These are phyloP conservation scores for Iberis amara DNA, from an alignment of 441 rosid genomes.

Conservation along the genomic window DNA sequence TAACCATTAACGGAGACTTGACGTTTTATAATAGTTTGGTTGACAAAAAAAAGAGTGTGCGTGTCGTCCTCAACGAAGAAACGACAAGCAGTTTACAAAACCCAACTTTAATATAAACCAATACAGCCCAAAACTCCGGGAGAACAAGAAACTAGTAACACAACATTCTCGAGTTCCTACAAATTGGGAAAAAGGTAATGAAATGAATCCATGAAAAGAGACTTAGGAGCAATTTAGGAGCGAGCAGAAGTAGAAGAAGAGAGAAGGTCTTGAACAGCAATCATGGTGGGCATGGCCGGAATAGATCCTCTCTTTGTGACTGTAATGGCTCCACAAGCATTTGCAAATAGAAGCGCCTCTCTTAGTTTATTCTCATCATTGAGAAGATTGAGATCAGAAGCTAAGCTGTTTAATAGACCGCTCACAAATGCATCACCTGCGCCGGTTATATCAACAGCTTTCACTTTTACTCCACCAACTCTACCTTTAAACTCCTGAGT, in stretches of 20 bases:
- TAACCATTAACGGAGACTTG: no score
- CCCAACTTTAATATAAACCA: constrained; percentile 5
- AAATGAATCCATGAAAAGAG: not conserved
- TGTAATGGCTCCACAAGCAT: constrained; percentile 78
- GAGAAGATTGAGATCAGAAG: constrained; percentile 49
- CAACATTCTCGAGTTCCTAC: constrained; percentile 31
- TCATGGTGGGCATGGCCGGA: constrained; percentile 75
- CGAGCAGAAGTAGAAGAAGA: constrained; percentile 29
- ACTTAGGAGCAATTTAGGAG: constrained; percentile 20
- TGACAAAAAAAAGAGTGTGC: no score
- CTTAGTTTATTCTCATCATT: constrained; percentile 73
- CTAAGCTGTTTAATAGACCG: constrained; percentile 69
- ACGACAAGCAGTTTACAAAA: constrained; percentile 16
- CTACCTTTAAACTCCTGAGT: constrained; percentile 86
- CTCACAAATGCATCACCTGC: constrained; percentile 96
- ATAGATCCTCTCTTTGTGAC: constrained; percentile 91
- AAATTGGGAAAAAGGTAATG: constrained; percentile 14
- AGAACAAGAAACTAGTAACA: constrained; percentile 25
- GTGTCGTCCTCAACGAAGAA: no score
- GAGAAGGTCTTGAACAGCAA: constrained; percentile 46
- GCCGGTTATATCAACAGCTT: constrained; percentile 87
- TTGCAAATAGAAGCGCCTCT: constrained; percentile 72
- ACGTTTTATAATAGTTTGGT: no score
- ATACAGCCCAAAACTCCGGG: constrained; percentile 26
- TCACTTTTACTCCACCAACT: constrained; percentile 71